Evolutionary conservation across 331 rosid genomes (phyloP), one percentile per base, ranked within the genome.

Genomic region (Erythrophleum ivorense): DNA sequence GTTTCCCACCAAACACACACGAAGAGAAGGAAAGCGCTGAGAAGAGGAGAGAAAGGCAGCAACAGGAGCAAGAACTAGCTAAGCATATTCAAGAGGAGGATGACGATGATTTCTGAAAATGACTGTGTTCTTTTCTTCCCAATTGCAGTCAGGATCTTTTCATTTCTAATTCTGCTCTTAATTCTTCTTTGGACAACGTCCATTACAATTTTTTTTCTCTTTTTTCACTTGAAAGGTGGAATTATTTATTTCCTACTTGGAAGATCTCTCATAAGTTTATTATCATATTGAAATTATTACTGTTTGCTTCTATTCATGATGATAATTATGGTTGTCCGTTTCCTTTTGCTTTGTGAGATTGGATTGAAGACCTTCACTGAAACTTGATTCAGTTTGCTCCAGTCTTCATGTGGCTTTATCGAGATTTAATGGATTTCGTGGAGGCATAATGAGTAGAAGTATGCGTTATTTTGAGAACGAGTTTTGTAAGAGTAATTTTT

Each of bases 51-150:
- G 97, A 91, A 64, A 83, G 95, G 79, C 98, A 90, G 63, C 97
- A 94, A 73, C 92, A 89, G 86, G 98, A 92, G 88, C 95, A 91
- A 82, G 97, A 92, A 81, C 89, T 92, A 73, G 98, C 98, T 21
- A 90, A 92, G 81, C 95, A 91, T 63, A 92, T 87, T 5, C 82
- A 80, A 3, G 89, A 86, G 77, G 89, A 84, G 31, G 89, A 86
- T 15, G 89, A 87, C 9, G 86, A 86, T n/a, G 89, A 87, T 52
- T 87, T 84, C 57, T 87, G 73, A 86, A 14, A 7, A 16, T 9
- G 14, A 45, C 18, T 38, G 9, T 59, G 19, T 18, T 74, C 24
- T 53, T 36, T 50, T 36, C 62, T 63, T 72, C 19, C 43, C 58
- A 11, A 45, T 21, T 62, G 78, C 31, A 38, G 60, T 11, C 53